Base-by-base conservation (phyloP, 148 eudicot species). In the Rhododendron ferrugineum region DNA sequence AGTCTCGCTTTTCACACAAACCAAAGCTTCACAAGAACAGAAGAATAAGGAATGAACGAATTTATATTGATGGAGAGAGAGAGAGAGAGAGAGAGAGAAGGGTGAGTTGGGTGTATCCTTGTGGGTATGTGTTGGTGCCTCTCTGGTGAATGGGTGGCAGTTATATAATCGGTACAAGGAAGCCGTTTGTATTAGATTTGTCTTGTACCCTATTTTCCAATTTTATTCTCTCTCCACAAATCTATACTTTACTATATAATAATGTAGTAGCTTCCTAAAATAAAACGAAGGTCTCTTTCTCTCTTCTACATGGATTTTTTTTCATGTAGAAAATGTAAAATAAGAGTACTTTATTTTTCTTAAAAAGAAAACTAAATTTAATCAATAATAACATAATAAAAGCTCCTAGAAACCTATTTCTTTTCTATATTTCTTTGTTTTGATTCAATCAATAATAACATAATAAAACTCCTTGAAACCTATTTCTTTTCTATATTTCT, bases 151-250 rank as follows among this genome's bases (percentile, higher is more conserved):
- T 79, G 86, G 87, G 85, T 87, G 88, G 86, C 88, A 85, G 84
- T 80, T 85, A n/a, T 70, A 88, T 79, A 85, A 72, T 76, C 85
- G 73, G 56, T 78, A 32, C 28, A 82, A 89, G 76, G 84, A 83
- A 87, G 88, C 89, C 88, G 88, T 83, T 87, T 85, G 77, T 72
- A 86, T 83, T 85, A 84, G 62, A 78, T 81, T 85, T 70, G 84
- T 87, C 73, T 83, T 82, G 79, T 84, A 37, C 73, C 70, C 16
- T 30, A 40, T 23, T 18, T 10, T 9, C 15, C 46, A 26, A 6
- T 26, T 2, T 10, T 5, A 3, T 3, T n/a, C 30, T 70, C 34
- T 26, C 36, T 70, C 75, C 30, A 34, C 44, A 40, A 40, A 40
- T 40, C 44, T 6, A 40, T 40, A 37, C 0, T 37, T 0, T 37